Conservation (phyloP, 2,329 filamentous ascomycete species). For the Coniella lustricola region DNA sequence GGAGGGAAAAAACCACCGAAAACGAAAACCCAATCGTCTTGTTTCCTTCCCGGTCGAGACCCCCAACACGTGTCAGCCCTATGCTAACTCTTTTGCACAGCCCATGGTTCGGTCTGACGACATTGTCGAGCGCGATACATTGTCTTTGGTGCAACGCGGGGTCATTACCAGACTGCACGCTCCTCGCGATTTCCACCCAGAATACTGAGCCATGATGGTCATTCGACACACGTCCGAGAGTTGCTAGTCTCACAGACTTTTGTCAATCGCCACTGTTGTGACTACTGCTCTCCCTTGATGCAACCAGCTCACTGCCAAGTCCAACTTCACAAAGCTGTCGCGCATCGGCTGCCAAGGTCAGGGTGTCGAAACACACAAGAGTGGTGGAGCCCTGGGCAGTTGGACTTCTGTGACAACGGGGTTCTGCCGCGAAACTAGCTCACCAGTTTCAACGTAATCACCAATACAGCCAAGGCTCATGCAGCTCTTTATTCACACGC, state of each 20-base stretch:
- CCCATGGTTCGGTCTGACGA: slow-evolving; percentile 11
- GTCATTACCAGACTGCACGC: slow-evolving; percentile 2
- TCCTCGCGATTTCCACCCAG: neutral
- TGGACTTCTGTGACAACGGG: neutral
- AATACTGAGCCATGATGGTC: neutral
- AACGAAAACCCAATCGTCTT: too few relatives aligned
- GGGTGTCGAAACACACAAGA: slow-evolving; percentile 4
- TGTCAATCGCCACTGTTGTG: neutral
- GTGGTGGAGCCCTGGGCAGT: neutral
- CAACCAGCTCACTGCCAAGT: neutral
- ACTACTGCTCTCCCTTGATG: neutral
- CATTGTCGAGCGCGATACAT: slow-evolving; percentile 7
- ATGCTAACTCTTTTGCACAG: slow-evolving; percentile 2
- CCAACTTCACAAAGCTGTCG: neutral
- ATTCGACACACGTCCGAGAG: neutral
- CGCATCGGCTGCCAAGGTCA: neutral
- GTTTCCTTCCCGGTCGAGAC: neutral
- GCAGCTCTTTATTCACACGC: neutral
- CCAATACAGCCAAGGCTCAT: neutral
- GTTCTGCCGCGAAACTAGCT: neutral
- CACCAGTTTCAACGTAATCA: slow-evolving; percentile 7
- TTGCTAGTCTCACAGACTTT: neutral
- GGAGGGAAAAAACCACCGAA: too few relatives aligned
- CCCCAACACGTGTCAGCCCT: too few relatives aligned
- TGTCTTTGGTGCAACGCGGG: slow-evolving; percentile 6